Evolutionary conservation across 805 yeast genomes (phyloP).

Genomic region (Kodamaea sagamina): DNA sequence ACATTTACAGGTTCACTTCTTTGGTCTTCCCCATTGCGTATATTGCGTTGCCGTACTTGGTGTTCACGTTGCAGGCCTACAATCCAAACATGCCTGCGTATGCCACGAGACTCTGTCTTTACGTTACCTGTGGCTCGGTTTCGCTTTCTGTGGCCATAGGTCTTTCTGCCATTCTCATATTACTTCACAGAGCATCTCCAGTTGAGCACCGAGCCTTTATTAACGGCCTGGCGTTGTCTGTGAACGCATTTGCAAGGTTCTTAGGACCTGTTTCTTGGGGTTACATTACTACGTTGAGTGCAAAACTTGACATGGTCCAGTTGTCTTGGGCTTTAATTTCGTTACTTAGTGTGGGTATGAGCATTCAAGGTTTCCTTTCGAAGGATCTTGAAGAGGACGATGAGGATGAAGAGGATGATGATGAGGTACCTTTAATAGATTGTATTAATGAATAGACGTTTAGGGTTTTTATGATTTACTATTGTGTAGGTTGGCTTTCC

Average conservation of each 20-base stretch:
- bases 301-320: slow-evolving; percentile 25
- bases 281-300: slow-evolving; percentile 33
- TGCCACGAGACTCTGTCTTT: slow-evolving; percentile 26
- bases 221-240: slow-evolving; percentile 57
- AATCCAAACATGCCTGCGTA: slow-evolving; percentile 28
- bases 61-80: slow-evolving; percentile 43
- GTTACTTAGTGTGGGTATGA: slow-evolving; percentile 18
- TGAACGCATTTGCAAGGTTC: slow-evolving; percentile 56
- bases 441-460: slow-evolving; percentile 1
- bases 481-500: too few relatives aligned
- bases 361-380: slow-evolving; percentile 21
- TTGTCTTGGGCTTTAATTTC: slow-evolving; percentile 36
- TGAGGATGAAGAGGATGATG: slow-evolving; percentile 19
- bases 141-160: slow-evolving; percentile 48
- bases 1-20: slow-evolving; percentile 44
- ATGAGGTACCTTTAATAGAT: neutral
- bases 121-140: slow-evolving; percentile 24
- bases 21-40: slow-evolving; percentile 48
- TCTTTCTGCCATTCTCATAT: slow-evolving; percentile 53
- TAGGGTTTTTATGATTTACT: too few relatives aligned
- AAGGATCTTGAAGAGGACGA: slow-evolving; percentile 27
- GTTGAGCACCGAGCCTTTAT: slow-evolving; percentile 58
- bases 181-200: slow-evolving; percentile 56
- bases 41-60: slow-evolving; percentile 47
- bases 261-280: slow-evolving; percentile 63